phyloP scores from a whole-genome alignment of 139 green algal genomes.

The Marvania coccoides region DNA sequence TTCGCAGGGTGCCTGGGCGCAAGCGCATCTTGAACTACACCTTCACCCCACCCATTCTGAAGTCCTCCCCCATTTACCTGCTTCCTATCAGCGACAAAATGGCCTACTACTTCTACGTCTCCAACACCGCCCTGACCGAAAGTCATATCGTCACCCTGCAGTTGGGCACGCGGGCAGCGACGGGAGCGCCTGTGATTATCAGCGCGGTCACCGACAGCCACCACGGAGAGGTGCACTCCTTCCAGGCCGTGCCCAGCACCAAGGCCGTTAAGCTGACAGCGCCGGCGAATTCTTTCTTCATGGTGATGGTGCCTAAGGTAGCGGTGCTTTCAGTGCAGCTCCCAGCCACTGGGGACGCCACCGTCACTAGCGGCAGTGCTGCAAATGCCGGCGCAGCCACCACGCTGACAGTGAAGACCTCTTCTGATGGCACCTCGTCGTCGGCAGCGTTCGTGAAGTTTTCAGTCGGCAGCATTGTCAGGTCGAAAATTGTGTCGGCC shows the following conservation, averaged over 20 bases:
- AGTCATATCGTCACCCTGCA: too few species aligned
- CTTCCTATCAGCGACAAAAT: background rate
- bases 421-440: background rate
- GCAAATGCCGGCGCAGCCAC: background rate
- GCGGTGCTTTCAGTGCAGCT: background rate
- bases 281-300: background rate
- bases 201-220: background rate
- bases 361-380: background rate
- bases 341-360: background rate
- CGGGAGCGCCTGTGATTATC: background rate
- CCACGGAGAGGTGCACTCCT: background rate
- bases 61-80: background rate
- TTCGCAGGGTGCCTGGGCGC: background rate
- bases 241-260: background rate
- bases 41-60: background rate
- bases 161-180: too few species aligned
- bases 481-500: background rate
- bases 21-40: background rate
- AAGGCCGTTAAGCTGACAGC: background rate
- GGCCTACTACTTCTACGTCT: background rate
- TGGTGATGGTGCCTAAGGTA: background rate
- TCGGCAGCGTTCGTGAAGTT: background rate
- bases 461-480: background rate
- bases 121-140: background rate
- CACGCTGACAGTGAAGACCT: background rate